Base-by-base conservation (phyloP, 495 filamentous ascomycete species). In the Xylona heveae region DNA sequence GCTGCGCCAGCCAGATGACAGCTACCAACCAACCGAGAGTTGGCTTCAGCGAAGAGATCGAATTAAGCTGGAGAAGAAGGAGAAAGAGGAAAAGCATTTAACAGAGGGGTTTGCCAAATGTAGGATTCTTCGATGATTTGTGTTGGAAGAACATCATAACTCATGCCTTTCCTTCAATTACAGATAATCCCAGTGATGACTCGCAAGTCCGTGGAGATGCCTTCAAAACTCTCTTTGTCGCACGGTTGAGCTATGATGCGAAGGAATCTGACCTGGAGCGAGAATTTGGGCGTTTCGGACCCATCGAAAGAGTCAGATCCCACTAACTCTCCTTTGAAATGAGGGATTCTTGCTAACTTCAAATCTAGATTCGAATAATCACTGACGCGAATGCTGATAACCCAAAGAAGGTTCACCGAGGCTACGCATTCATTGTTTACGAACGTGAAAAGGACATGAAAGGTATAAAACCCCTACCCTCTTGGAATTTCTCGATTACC, bases 371-470 rank as follows among this genome's bases (percentile, higher is more conserved):
- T 47, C 79, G 85, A 31, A 77, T 93, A 44, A 70, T 95, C 38
- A 64, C 49, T 21, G 66, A 79, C 43, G 66, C 62, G 14, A 60
- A 71, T 43, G 66, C 67, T 40, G 62, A 71, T 35, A 60, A 74
- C 24, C 20, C 31, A 24, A 84, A 82, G 49, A 93, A 90, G 54
- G 62, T 70, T 27, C 75, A 88, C 49, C 66, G 71, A 42, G 88
- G 88, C 39, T 97, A 97, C 57, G 88, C 82, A 37, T 97, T 97
- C 51, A 74, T 97, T 42, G 83, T 94, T 29, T 97, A 83, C 51
- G 85, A 95, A 55, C 73, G 80, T 46, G 88, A 95, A 53, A 84
- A 85, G 55, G 88, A 97, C 48, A 94, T 97, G 90, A 94, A 91
- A 75, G 85, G 88, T 93, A 92, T 63, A 55, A 42, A 48, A 47